Conservation (phyloP, 176 grass and related monocot species). For the Oryza officinalis region DNA sequence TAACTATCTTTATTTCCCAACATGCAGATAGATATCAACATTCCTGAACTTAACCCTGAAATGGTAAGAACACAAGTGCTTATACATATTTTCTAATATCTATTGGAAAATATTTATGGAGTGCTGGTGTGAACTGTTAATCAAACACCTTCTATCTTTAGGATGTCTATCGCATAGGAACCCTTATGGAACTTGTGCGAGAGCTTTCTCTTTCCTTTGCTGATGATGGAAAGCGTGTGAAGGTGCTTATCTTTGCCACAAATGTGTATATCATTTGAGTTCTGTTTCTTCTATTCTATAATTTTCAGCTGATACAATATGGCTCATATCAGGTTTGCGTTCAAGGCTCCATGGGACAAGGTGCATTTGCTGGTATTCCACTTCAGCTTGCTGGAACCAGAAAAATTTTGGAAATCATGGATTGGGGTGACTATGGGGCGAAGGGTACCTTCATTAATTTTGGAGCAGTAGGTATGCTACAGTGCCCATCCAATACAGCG, state of each 20-base stretch:
- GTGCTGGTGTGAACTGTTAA: conserved; percentile 16
- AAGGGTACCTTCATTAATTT: conserved; percentile 83
- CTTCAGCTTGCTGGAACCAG: conserved; percentile 93
- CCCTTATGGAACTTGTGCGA: conserved; percentile 96
- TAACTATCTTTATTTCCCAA: conserved; percentile 15
- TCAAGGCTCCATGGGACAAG: conserved; percentile 98
- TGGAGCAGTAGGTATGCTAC: conserved; percentile 76
- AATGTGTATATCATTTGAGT: neutral
- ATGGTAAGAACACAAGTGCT: conserved; percentile 59
- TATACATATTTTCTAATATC: conserved; percentile 22
- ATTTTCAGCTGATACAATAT: conserved; percentile 2
- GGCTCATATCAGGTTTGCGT: conserved; percentile 75
- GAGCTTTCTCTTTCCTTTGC: conserved; percentile 90
- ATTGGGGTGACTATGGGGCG: conserved; percentile 90
- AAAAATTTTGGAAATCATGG: conserved; percentile 97
- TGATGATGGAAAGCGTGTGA: conserved; percentile 89
- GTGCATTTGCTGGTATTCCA: conserved; percentile 91
- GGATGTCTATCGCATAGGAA: conserved; percentile 99
- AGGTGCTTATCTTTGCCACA: conserved; percentile 53
- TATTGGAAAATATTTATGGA: neutral
- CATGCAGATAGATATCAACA: conserved; percentile 91
- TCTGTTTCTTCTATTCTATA: neutral
- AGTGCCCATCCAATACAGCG: neutral
- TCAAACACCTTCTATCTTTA: conserved; percentile 34
- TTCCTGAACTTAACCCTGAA: conserved; percentile 98